Base-by-base conservation (phyloP, 306 rosid genomes). In the Citrullus colocynthis region DNA sequence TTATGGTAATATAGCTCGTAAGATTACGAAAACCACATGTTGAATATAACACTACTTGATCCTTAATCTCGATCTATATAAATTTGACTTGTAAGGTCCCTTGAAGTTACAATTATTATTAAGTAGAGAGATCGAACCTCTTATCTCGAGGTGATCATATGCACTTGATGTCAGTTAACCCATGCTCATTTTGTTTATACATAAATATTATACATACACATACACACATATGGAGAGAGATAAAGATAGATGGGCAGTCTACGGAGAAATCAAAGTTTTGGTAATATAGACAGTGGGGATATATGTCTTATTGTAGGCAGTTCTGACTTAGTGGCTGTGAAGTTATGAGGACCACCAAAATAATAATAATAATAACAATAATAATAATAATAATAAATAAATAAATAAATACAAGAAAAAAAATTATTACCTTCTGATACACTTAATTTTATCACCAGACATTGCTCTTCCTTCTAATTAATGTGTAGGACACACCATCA, bases 381-480 rank as follows among this genome's bases (percentile, higher is more conserved):
- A 41, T 20, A 56, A 56, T 5, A 56, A 56, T 55, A 63, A 62
- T 6, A 32, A 20, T 18, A n/a, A n/a, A n/a, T n/a, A n/a, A n/a
- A n/a, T 5, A 62, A 32, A 13, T 30, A 14, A 62, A 32, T 30
- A 62, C 34, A 13, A 15, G 0, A 37, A 67, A n/a, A 41, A 18
- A 67, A 16, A 1, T 0, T 14, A 65, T 39, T 16, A 20, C 10
- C 42, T 70, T 45, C 12, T 42, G 75, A 24, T 70, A 5, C 57
- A 45, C 75, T 70, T 70, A 5, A 70, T 70, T 70, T 70, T 24
- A 70, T 45, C 57, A 70, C n/a, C 57, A 70, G 30, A 70, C 76
- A 45, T 70, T 70, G 76, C 75, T 70, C 76, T 24, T 42, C 34
- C 3, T 41, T 21, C 4, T 21, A 24, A 70, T 70, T 9, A 70